Evolutionary conservation across 1,284 basidiomycete species (phyloP), one percentile per base, ranked within the genome.

Genomic region (Melampsora larici-populina): DNA sequence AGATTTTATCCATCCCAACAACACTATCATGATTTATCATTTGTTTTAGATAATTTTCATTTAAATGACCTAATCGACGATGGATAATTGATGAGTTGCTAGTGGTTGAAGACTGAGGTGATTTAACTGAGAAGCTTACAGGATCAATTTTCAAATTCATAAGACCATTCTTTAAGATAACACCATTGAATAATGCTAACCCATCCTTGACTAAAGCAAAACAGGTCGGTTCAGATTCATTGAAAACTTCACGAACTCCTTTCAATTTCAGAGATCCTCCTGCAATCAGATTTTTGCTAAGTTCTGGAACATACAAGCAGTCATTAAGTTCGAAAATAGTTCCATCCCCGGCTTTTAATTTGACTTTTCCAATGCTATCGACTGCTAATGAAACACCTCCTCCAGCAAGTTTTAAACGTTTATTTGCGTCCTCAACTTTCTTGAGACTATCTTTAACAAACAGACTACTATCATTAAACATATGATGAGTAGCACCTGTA

Each of bases 401-500:
- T 24, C 51, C 51, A 5, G 55, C 55, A 7, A 58, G 55, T 24
- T 58, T 58, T 2, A 58, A 18, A 15, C 55, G 3, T 58, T n/a
- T 13, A 29, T 29, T 58, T n/a, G 11, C 9, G n/a, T 58, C 55
- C 5, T 58, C 55, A 58, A 24, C n/a, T 29, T 11, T 11, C 7
- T 24, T 29, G 21, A 58, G 55, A n/a, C n/a, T 58, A 24, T 7
- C 21, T n/a, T n/a, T 15, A 31, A 40, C 18, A 21, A 64, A 64
- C 4, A 64, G 21, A 15, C 3, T 4, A 1, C 13, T 5, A 21
- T 64, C 36, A 33, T 64, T 36, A 29, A 64, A 64, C 63, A 64
- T 64, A 29, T 64, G 63, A 40, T 64, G 29, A 40, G 63, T 64
- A 6, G 63, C 63, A 17, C 63, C 63, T 15, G 55, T 58, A 15